phyloP scores from a whole-genome alignment of 345 rosid genomes.

The Boechera stricta region DNA sequence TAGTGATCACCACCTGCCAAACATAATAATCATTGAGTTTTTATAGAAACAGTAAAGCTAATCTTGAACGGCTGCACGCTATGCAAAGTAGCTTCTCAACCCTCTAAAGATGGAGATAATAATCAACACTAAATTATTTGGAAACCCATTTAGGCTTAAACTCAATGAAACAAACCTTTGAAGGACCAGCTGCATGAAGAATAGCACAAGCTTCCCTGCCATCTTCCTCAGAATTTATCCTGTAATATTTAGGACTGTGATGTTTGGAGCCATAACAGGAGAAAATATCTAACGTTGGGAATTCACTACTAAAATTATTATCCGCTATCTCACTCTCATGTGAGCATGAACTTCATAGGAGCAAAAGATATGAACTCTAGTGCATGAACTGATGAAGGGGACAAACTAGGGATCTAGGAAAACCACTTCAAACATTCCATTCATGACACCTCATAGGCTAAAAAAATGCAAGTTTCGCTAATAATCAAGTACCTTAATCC shows the following conservation, averaged over 20 bases:
- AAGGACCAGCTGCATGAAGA: slow-evolving; percentile 95
- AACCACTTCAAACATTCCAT: not conserved
- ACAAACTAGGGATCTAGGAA: not conserved
- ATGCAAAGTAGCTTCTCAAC: slow-evolving; percentile 16
- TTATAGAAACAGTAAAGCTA: slow-evolving; percentile 8
- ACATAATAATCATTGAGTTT: slow-evolving; percentile 20
- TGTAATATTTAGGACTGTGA: slow-evolving; percentile 41
- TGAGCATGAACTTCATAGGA: slow-evolving; percentile 1
- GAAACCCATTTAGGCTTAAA: slow-evolving; percentile 4
- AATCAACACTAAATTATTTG: not conserved
- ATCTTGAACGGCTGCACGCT: not conserved
- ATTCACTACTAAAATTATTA: not conserved
- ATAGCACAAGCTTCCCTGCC: slow-evolving; percentile 88
- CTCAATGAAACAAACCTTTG: slow-evolving; percentile 61
- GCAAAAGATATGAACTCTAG: slow-evolving; percentile 8
- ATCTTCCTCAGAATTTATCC: slow-evolving; percentile 81
- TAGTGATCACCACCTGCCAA: slow-evolving; percentile 92
- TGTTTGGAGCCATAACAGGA: slow-evolving; percentile 5
- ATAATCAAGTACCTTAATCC: slow-evolving; percentile 65
- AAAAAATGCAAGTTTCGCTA: not conserved
- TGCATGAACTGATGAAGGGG: not conserved
- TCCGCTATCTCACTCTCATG: slow-evolving; percentile 1
- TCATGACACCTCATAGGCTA: not conserved
- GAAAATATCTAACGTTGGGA: not conserved
- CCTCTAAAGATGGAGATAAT: not conserved